Percentiles rank a stretch among this genome's conserved stretches.
These are phyloP conservation scores for Saccharomycopsis synnaedendra DNA, from an alignment of 805 yeast species.

Conservation along the genomic window DNA sequence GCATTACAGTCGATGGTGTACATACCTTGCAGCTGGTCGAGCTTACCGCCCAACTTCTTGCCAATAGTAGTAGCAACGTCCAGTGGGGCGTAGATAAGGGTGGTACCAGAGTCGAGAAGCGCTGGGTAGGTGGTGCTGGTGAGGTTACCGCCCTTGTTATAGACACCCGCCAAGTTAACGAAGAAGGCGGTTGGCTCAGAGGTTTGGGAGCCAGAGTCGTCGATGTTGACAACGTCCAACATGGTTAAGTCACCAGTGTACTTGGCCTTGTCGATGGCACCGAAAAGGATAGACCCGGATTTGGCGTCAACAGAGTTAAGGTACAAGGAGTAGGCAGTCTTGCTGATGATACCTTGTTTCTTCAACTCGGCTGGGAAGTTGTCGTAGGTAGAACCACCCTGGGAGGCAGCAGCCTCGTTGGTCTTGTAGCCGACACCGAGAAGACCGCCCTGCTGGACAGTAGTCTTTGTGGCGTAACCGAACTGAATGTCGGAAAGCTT, in stretches of 20 bases:
- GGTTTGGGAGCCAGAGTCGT: constrained; percentile 22
- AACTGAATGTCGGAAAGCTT: constrained; percentile 10
- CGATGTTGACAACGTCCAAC: constrained; percentile 39
- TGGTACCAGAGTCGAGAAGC: constrained; percentile 49
- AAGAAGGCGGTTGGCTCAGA: constrained; percentile 39
- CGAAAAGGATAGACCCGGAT: constrained; percentile 53
- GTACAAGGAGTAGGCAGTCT: constrained; percentile 51
- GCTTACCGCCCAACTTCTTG: constrained; percentile 22
- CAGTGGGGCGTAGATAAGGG: constrained; percentile 35
- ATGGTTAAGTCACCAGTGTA: constrained; percentile 40
- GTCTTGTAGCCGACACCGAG: constrained; percentile 63
- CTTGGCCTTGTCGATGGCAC: constrained; percentile 60
- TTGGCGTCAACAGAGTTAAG: constrained; percentile 33
- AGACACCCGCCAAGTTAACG: constrained; percentile 19
- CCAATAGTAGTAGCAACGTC: constrained; percentile 22
- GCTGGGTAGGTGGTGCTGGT: constrained; percentile 24
- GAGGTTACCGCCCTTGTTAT: constrained; percentile 1
- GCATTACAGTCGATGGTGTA: constrained; percentile 37
- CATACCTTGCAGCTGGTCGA: constrained; percentile 27
- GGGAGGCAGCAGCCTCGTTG: constrained; percentile 47
- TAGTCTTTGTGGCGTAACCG: constrained; percentile 15
- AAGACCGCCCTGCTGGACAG: constrained; percentile 35
- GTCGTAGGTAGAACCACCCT: constrained; percentile 33
- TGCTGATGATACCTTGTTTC: constrained; percentile 42
- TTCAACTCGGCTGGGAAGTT: constrained; percentile 59